Evolutionary conservation across 305 asterid species (phyloP).

Genomic region (Rubia balearica): DNA sequence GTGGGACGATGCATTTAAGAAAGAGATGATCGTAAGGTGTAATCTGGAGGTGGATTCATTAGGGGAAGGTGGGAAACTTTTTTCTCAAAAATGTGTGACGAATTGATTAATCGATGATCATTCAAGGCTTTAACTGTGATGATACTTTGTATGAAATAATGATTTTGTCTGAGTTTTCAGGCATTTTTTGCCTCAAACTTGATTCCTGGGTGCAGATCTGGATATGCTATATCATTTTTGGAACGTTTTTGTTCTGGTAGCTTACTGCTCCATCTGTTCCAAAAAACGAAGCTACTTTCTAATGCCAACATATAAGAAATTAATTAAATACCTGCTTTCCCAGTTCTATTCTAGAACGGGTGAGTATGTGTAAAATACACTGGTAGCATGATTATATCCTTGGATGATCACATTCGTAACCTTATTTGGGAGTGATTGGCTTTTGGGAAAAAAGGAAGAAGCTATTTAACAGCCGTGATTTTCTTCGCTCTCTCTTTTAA

Average conservation of each 20-base stretch:
- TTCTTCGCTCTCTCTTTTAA: too few species aligned
- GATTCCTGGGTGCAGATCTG: too few species aligned
- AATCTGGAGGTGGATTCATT: slow-evolving; percentile 37
- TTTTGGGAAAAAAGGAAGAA: too few species aligned
- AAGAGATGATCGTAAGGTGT: slow-evolving; percentile 33
- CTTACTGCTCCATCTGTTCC: background rate
- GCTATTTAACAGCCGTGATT: too few species aligned
- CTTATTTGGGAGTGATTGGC: too few species aligned
- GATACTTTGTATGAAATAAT: background rate
- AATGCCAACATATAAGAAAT: too few species aligned
- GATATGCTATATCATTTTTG: background rate
- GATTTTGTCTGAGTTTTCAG: background rate
- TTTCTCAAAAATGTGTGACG: slow-evolving; percentile 38
- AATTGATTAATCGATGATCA: background rate
- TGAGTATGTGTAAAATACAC: too few species aligned
- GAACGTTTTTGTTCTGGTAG: background rate
- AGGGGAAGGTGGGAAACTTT: slow-evolving; percentile 28
- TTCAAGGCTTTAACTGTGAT: background rate
- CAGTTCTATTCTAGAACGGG: too few species aligned
- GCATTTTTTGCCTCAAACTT: background rate
- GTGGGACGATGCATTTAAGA: slow-evolving; percentile 29
- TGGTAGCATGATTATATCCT: too few species aligned
- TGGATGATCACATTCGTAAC: too few species aligned
- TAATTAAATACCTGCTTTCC: too few species aligned
- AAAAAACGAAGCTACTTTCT: background rate